These are phyloP conservation scores for Theileria parva DNA, from an alignment of 169 alveolate species.

Conservation along the genomic window DNA sequence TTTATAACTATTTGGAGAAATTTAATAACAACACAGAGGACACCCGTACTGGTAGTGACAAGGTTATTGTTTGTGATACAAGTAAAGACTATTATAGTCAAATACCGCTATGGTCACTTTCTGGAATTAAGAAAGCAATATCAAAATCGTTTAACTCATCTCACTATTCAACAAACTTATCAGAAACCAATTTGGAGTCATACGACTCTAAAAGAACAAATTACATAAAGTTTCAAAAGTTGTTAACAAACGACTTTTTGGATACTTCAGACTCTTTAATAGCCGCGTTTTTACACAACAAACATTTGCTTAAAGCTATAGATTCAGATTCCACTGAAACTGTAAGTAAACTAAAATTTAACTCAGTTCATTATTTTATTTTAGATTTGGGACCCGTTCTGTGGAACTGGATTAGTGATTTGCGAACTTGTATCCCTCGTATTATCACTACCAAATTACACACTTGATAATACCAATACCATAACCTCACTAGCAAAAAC, in stretches of 20 bases:
- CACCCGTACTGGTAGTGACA: too few relatives aligned
- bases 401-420: conserved; percentile 57
- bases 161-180: not conserved
- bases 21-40: not conserved
- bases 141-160: not conserved
- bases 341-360: not conserved
- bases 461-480: not conserved
- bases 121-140: conserved; percentile 10
- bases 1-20: conserved; percentile 17
- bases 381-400: conserved; percentile 67
- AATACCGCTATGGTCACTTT: conserved; percentile 60
- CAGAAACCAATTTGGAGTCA: not conserved
- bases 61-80: not conserved
- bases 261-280: conserved; percentile 57
- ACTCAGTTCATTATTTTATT: not conserved
- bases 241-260: conserved; percentile 21
- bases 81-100: not conserved
- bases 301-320: conserved; percentile 20
- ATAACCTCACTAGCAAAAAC: not conserved
- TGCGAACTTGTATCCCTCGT: conserved; percentile 45
- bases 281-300: conserved; percentile 39
- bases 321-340: not conserved
- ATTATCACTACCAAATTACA: conserved; percentile 54
- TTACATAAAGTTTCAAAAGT: conserved; percentile 34
- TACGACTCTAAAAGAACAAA: conserved; percentile 13